Conservation (phyloP, 768 basidiomycete species). For the Suillus bovinus region DNA sequence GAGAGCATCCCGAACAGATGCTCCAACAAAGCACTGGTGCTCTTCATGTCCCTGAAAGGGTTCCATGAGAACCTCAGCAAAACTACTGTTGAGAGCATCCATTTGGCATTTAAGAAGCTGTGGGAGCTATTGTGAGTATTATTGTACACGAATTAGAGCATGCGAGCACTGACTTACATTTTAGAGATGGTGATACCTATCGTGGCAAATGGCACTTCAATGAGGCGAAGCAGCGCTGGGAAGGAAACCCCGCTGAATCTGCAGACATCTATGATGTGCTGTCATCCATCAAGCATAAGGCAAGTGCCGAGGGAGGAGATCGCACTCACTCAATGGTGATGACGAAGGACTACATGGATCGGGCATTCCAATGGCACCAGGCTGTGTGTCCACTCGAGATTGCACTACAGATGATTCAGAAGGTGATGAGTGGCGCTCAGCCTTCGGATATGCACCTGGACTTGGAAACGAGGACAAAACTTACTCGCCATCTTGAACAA, state of each 20-base stretch:
- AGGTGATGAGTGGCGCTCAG: background rate
- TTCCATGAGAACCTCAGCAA: slow-evolving; percentile 2
- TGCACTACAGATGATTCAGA: background rate
- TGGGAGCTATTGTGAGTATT: slow-evolving; percentile 7
- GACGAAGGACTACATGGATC: background rate
- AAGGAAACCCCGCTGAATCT: slow-evolving; percentile 32
- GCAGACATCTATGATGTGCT: slow-evolving; percentile 23
- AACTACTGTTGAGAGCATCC: slow-evolving; percentile 2
- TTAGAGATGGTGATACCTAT: background rate
- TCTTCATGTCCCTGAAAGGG: slow-evolving; percentile 6
- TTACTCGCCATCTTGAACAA: background rate
- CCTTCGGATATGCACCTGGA: background rate
- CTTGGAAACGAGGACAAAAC: background rate
- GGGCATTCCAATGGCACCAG: background rate
- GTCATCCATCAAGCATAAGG: slow-evolving; percentile 25
- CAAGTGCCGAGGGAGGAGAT: slow-evolving; percentile 19
- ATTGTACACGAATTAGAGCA: background rate
- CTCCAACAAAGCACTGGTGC: slow-evolving; percentile 1
- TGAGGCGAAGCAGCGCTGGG: background rate
- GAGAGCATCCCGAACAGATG: background rate
- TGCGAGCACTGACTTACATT: background rate
- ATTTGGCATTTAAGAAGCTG: slow-evolving; percentile 9
- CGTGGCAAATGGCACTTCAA: background rate
- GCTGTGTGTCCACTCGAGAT: background rate
- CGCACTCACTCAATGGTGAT: slow-evolving; percentile 32